These are phyloP conservation scores for Claviceps arundinis DNA, from an alignment of 2,329 filamentous ascomycete species.

Conservation along the genomic window DNA sequence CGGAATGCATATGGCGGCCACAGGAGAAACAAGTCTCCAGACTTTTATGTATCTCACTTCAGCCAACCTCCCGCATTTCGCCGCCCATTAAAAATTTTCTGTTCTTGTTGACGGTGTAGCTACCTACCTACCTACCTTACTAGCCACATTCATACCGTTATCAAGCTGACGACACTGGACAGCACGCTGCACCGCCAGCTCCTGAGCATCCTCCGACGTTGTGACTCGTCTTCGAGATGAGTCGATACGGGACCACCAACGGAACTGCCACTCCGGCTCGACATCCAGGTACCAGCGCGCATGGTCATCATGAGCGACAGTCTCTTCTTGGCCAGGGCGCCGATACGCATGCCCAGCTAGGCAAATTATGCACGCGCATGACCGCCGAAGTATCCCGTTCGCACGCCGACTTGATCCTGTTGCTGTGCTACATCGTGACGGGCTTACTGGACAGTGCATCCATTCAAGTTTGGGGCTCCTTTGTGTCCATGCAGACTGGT, in stretches of 20 bases:
- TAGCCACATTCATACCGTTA: not conserved
- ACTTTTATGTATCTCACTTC: not conserved
- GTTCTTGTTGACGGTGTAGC: not conserved
- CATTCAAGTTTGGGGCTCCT: slow-evolving; percentile 65
- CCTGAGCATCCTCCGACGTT: no score
- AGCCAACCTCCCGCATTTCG: not conserved
- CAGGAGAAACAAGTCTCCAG: not conserved
- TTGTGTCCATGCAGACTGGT: slow-evolving; percentile 77
- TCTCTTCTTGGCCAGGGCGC: slow-evolving; percentile 17
- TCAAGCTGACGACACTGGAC: not conserved
- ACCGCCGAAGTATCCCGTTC: slow-evolving; percentile 40
- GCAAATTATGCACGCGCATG: slow-evolving; percentile 21
- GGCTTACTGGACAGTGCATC: slow-evolving; percentile 65
- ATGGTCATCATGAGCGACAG: slow-evolving; percentile 10
- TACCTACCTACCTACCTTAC: not conserved
- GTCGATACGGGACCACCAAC: slow-evolving; percentile 8
- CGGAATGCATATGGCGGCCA: no score
- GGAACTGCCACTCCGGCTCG: not conserved
- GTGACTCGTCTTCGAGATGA: slow-evolving; percentile 2
- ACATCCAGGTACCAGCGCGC: not conserved
- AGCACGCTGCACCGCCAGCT: no score
- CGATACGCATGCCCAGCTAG: slow-evolving; percentile 9
- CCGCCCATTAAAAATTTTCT: not conserved
- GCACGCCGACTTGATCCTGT: slow-evolving; percentile 54
- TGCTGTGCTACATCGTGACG: slow-evolving; percentile 64